Base-by-base conservation (phyloP, 495 filamentous ascomycete genomes). In the Aspergillus coremiiformis region DNA sequence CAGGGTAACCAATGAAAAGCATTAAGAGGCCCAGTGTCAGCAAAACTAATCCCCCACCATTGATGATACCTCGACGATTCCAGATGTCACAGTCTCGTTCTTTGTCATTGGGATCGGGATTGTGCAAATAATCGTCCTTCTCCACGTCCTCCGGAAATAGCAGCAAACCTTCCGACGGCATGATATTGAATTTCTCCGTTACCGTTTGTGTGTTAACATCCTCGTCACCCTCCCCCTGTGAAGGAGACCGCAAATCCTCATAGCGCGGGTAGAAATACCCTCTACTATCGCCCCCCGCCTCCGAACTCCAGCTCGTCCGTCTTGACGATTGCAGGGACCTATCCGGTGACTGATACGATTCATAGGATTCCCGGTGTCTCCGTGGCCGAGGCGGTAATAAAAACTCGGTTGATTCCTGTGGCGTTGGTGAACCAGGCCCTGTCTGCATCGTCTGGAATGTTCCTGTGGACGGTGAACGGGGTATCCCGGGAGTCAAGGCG, bases 121-220 rank as follows among this genome's bases (percentile, higher is more conserved):
- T 86, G 59, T 90, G 86, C 54, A 91, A 53, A 53, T 76, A 84
- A 60, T 90, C 86, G 64, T 89, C 86, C 57, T 87, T 85, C 65
- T 90, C 86, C 22, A 86, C 83, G 61, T 90, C 85, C 57, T 87
- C 80, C 1, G 84, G 86, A 60, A 84, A 89, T 19, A 89, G 64
- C 23, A 90, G 60, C 52, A 90, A 63, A 0, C 83, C 85, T 27
- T 83, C 80, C 6, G 83, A 85, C 2, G 86, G 86, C 66, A 82
- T 76, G 45, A 89, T 89, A 58, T 86, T 87, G 59, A 84, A 89
- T 60, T 89, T 89, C 55, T 87, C 84, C 11, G 83, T 82, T 1
- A 89, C 86, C 4, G 86, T 88, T 65, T 89, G 85, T 4, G 84
- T 89, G 58, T 86, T 88, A 24, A 89, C 66, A 56, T 81, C 71